phyloP scores from a whole-genome alignment of 2,329 filamentous ascomycete genomes.

The Plectosphaerella sp. region DNA sequence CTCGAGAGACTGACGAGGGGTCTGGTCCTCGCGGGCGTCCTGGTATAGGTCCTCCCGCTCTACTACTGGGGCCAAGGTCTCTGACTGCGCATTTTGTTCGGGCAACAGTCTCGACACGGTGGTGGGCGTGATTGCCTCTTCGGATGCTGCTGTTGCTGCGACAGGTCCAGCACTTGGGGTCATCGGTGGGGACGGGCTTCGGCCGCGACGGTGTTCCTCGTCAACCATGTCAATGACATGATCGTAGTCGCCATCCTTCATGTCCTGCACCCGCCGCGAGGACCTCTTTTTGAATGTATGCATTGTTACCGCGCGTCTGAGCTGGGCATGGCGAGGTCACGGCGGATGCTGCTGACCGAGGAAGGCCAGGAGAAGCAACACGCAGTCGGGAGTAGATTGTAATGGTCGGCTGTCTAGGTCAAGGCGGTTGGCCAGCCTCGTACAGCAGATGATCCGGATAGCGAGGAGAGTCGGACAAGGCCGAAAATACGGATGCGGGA shows the following conservation, averaged over 20 bases:
- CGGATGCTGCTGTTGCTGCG: no score
- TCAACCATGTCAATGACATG: conserved; percentile 70
- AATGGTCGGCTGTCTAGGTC: no score
- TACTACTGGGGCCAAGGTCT: not conserved
- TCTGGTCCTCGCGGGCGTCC: not conserved
- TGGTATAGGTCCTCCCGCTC: not conserved
- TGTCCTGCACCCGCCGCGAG: conserved; percentile 49
- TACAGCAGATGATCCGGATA: no score
- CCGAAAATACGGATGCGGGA: no score
- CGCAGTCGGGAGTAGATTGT: not conserved
- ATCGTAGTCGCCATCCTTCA: conserved; percentile 60
- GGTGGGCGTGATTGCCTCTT: no score
- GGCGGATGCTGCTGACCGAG: no score
- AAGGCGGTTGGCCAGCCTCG: no score
- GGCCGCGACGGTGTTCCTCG: conserved; percentile 28
- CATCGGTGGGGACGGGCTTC: not conserved
- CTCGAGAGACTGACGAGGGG: not conserved
- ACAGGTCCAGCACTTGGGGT: no score
- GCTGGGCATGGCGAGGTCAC: conserved; percentile 1
- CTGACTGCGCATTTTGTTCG: no score
- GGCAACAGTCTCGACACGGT: no score
- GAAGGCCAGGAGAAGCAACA: not conserved
- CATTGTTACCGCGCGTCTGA: conserved; percentile 23
- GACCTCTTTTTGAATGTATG: conserved; percentile 26
- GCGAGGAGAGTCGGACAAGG: no score